Percentiles rank a stretch among this genome's conserved stretches.
These are phyloP conservation scores for Dorcoceras hygrometricum DNA, from an alignment of 257 asterid genomes.

Conservation along the genomic window DNA sequence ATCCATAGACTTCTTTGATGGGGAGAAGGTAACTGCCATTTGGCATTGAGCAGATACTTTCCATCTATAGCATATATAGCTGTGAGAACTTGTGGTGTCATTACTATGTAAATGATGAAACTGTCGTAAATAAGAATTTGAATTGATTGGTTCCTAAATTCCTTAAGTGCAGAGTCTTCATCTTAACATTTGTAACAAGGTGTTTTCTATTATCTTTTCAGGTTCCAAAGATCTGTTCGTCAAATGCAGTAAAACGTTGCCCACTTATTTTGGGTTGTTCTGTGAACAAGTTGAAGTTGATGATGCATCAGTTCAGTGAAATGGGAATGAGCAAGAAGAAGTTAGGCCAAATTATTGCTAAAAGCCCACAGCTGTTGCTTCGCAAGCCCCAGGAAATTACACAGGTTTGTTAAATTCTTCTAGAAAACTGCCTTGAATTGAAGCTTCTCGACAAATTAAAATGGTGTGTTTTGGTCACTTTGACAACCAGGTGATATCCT, in stretches of 20 bases:
- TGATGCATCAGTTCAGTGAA: constrained; percentile 50
- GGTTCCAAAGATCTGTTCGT: constrained; percentile 64
- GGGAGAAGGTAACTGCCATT: constrained; percentile 59
- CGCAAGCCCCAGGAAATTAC: constrained; percentile 73
- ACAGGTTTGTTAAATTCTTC: constrained; percentile 51
- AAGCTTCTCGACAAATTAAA: constrained; percentile 4
- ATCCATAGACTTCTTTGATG: constrained; percentile 52
- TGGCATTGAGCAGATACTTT: constrained; percentile 6
- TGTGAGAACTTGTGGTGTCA: not conserved
- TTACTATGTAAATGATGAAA: not conserved
- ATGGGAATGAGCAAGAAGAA: constrained; percentile 54
- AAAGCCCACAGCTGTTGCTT: constrained; percentile 79
- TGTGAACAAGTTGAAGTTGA: constrained; percentile 55
- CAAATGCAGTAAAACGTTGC: constrained; percentile 60
- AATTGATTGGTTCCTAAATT: not conserved
- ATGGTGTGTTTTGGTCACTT: not conserved
- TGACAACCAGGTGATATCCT: constrained; percentile 56
- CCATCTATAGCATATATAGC: constrained; percentile 3
- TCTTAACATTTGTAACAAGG: not conserved
- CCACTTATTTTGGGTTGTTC: constrained; percentile 84
- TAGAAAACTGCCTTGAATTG: not conserved
- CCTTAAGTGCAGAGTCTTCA: not conserved
- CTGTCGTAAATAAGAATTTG: not conserved
- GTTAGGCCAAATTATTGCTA: constrained; percentile 69
- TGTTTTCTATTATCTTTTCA: constrained; percentile 27